Conservation (phyloP, 768 basidiomycete species). For the Panellus pusillus region DNA sequence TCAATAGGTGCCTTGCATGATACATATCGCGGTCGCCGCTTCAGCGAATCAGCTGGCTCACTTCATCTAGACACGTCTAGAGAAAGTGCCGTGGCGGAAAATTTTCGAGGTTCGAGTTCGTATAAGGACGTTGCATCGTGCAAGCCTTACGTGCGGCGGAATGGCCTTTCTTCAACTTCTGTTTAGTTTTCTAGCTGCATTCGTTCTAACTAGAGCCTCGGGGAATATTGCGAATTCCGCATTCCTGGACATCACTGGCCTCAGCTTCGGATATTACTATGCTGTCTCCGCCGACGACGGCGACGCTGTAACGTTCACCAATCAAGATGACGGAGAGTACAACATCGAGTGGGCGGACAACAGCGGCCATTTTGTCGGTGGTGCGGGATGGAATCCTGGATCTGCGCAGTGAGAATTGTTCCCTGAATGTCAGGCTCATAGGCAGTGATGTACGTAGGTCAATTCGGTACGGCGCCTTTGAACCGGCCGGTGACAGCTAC, state of each 20-base stretch:
- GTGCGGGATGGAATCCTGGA: conserved; percentile 38
- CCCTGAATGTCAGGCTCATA: not conserved
- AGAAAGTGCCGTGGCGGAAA: no score
- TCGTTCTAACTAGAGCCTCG: no score
- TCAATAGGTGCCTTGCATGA: no score
- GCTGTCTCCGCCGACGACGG: conserved; percentile 5
- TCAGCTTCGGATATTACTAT: conserved; percentile 7
- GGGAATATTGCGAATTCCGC: no score
- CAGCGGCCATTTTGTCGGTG: conserved; percentile 7
- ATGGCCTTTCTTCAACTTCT: no score
- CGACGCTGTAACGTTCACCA: conserved; percentile 8
- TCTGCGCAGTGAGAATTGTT: conserved; percentile 26
- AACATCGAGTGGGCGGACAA: conserved; percentile 3
- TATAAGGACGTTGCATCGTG: no score
- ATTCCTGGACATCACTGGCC: not conserved
- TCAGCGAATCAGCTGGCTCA: no score
- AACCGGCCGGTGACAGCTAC: conserved; percentile 41
- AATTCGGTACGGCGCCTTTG: conserved; percentile 28
- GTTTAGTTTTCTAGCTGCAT: no score
- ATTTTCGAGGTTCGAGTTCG: no score
- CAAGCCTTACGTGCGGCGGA: no score
- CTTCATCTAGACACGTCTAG: no score
- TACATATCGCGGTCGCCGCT: no score
- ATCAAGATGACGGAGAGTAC: not conserved
- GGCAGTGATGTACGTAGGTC: conserved; percentile 37